Evolutionary conservation across 1,139 yeast species (phyloP).

Genomic region (Protomyces arabidopsidicola): DNA sequence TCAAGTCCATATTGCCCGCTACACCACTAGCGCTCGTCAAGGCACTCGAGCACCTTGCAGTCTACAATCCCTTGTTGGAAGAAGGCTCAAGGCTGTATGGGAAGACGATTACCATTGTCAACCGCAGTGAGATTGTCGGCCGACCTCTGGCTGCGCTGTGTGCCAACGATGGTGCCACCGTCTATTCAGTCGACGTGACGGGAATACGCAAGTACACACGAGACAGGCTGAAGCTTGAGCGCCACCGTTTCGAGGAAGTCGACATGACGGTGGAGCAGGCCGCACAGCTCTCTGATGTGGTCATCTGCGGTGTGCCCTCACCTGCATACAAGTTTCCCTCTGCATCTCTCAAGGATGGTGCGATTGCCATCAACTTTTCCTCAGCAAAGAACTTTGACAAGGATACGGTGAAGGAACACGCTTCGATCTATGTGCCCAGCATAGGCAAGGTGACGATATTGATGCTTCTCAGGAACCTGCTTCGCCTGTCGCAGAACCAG

Average conservation of each 20-base stretch:
- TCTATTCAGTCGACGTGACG: slow-evolving; percentile 82
- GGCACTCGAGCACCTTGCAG: slow-evolving; percentile 81
- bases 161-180: slow-evolving; percentile 97
- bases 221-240: slow-evolving; percentile 75
- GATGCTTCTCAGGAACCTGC: slow-evolving; percentile 79
- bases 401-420: slow-evolving; percentile 71
- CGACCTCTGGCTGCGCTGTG: slow-evolving; percentile 91
- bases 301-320: slow-evolving; percentile 92
- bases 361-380: slow-evolving; percentile 84
- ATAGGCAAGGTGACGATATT: slow-evolving; percentile 95
- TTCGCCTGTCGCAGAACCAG: slow-evolving; percentile 19
- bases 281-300: slow-evolving; percentile 75
- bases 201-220: slow-evolving; percentile 88
- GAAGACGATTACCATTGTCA: slow-evolving; percentile 80
- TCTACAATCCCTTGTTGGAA: slow-evolving; percentile 72
- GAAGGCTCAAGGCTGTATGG: slow-evolving; percentile 93
- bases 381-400: slow-evolving; percentile 78
- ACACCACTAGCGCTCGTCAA: slow-evolving; percentile 94
- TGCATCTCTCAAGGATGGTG: slow-evolving; percentile 73
- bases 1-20: slow-evolving; percentile 85
- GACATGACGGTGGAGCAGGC: slow-evolving; percentile 55
- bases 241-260: slow-evolving; percentile 72
- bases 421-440: slow-evolving; percentile 88
- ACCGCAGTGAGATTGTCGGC: slow-evolving; percentile 94
- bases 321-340: slow-evolving; percentile 79